Evolutionary conservation across 176 grass and related monocot species (phyloP).

Genomic region (Eragrostis curvula): DNA sequence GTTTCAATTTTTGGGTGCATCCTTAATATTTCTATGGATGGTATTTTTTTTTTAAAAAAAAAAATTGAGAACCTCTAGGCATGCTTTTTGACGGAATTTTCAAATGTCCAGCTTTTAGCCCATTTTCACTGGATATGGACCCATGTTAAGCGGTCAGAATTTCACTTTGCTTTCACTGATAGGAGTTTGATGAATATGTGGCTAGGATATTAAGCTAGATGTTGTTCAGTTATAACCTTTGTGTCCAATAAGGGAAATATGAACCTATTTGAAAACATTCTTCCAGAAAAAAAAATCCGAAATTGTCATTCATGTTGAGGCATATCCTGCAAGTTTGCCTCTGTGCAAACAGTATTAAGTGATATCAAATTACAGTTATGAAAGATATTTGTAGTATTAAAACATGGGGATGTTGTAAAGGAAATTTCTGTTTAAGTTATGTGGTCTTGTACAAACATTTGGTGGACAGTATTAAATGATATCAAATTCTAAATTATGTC

Average conservation of each 20-base stretch:
- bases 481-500: no score
- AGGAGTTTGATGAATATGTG: not conserved
- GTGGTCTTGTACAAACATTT: not conserved
- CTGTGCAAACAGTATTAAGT: not conserved
- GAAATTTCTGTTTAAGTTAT: conserved; percentile 6
- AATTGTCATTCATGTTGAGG: not conserved
- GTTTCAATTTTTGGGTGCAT: no score
- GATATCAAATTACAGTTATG: conserved; percentile 1
- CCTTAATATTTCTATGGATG: no score
- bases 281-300: not conserved
- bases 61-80: no score
- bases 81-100: no score
- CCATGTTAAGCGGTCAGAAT: not conserved
- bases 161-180: not conserved
- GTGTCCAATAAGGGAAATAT: not conserved
- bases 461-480: no score
- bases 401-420: not conserved
- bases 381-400: not conserved
- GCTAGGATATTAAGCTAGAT: not conserved
- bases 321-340: not conserved
- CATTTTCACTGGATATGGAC: not conserved
- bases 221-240: not conserved
- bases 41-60: no score
- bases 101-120: no score
- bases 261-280: not conserved